Base-by-base conservation (phyloP, 768 basidiomycete species). In the Tricholoma sp. region DNA sequence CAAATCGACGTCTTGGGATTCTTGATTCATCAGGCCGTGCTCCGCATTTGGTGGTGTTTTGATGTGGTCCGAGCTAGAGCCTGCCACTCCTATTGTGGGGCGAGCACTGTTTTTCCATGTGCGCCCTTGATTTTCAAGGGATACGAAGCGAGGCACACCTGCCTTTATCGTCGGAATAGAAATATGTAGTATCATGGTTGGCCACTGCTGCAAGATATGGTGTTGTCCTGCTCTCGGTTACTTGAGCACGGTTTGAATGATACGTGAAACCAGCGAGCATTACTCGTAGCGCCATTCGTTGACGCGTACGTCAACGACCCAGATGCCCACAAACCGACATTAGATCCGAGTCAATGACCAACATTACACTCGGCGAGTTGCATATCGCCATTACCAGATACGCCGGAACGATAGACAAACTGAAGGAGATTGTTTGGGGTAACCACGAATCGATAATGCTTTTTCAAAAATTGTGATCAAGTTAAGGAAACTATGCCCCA, bases 11-110 rank as follows among this genome's bases (percentile, higher is more conserved):
- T 69, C 73, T 65, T 80, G 79, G 0, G 77, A 76, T 57, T 80
- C 79, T 62, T 80, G 79, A 61, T 80, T 80, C 76, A 80, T 79
- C n/a, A 80, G 69, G 2, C 73, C 79, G 60, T 79, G 78, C 57
- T 79, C 74, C 9, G 78, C 75, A 52, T 79, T 72, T 19, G 78
- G 65, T 4, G 63, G 69, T 1, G 74, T 74, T 50, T 76, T 78
- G 50, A 79, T 76, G 55, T 73, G 75, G 3, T 78, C 60, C 19
- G 76, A 75, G 49, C 61, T 73, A 3, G 72, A 71, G 2, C 76
- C 76, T 4, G 77, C 78, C 3, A 72, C 76, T 16, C 71, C 76
- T 27, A 78, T 64, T 12, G 62, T 63, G 3, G 66, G 55, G 18
- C 74, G 75, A 16, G 73, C 76, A 46, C 71, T 75, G 51, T 77